phyloP scores from a whole-genome alignment of 495 filamentous ascomycete genomes.

The Monascus purpureus region DNA sequence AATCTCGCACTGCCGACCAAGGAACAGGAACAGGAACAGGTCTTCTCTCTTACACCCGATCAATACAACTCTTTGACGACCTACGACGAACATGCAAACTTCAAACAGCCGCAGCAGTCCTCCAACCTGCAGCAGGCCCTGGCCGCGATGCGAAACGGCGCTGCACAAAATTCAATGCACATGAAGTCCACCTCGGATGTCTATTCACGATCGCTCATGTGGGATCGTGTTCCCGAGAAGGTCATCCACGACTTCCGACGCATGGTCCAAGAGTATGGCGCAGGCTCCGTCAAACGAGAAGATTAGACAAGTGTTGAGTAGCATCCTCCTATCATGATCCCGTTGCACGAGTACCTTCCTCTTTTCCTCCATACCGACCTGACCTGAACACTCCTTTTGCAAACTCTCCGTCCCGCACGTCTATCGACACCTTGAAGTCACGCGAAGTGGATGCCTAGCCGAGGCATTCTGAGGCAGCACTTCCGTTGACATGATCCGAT shows the following conservation, averaged over 20 bases:
- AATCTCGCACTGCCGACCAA: slow-evolving; percentile 61
- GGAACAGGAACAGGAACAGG: slow-evolving; percentile 78
- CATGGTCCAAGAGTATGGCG: slow-evolving; percentile 54
- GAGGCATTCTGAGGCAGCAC: too few species aligned
- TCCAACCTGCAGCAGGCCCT: slow-evolving; percentile 71
- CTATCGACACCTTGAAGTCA: too few species aligned
- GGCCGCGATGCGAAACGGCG: slow-evolving; percentile 62
- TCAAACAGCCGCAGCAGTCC: slow-evolving; percentile 27
- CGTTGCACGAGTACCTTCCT: background rate
- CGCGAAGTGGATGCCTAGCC: too few species aligned
- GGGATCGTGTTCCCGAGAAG: slow-evolving; percentile 84
- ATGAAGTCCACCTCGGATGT: slow-evolving; percentile 43
- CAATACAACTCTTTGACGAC: slow-evolving; percentile 81
- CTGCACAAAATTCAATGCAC: slow-evolving; percentile 23
- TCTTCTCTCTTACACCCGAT: slow-evolving; percentile 69
- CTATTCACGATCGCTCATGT: slow-evolving; percentile 84
- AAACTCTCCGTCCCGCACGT: too few species aligned
- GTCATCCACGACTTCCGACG: slow-evolving; percentile 85
- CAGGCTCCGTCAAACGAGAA: slow-evolving; percentile 23
- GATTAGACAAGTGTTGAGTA: slow-evolving; percentile 17
- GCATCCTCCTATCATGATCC: background rate
- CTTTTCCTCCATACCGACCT: background rate
- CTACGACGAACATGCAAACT: slow-evolving; percentile 27
- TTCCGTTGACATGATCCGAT: too few species aligned
- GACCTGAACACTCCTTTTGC: too few species aligned